These are phyloP conservation scores for Leccinum truebloodii DNA, from an alignment of 768 basidiomycete genomes.

Conservation along the genomic window DNA sequence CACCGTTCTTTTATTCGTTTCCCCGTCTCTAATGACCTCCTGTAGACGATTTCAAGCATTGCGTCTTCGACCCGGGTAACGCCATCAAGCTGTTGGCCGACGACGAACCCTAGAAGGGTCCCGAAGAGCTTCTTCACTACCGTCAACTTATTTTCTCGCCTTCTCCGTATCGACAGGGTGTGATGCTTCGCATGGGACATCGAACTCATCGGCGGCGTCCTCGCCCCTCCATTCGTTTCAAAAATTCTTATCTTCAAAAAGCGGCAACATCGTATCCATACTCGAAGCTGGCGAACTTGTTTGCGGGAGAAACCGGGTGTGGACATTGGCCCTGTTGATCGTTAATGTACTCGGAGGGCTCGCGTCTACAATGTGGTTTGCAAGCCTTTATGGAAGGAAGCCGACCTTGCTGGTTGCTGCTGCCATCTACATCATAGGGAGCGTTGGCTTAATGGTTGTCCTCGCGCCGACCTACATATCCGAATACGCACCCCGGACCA, in stretches of 20 bases:
- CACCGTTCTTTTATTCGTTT: too few species aligned
- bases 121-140: slow-evolving; percentile 26
- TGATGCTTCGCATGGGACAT: slow-evolving; percentile 40
- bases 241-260: slow-evolving; percentile 31
- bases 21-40: too few species aligned
- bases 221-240: slow-evolving; percentile 37
- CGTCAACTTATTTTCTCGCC: slow-evolving; percentile 37
- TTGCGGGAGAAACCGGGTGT: neutral
- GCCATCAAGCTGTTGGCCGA: neutral
- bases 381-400: slow-evolving; percentile 37
- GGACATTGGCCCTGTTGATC: neutral
- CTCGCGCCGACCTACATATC: slow-evolving; percentile 40
- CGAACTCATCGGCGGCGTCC: slow-evolving; percentile 38
- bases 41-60: too few species aligned
- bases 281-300: slow-evolving; percentile 34
- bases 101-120: slow-evolving; percentile 23
- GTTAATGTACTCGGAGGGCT: slow-evolving; percentile 23
- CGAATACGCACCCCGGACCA: slow-evolving; percentile 38
- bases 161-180: slow-evolving; percentile 37
- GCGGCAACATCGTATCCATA: slow-evolving; percentile 40
- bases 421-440: slow-evolving; percentile 36
- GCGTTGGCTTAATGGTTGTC: slow-evolving; percentile 37
- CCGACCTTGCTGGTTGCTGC: slow-evolving; percentile 32
- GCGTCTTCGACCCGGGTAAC: neutral
- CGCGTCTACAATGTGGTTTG: slow-evolving; percentile 25